phyloP scores from a whole-genome alignment of 2,329 filamentous ascomycete genomes.

The Clonostachys solani region DNA sequence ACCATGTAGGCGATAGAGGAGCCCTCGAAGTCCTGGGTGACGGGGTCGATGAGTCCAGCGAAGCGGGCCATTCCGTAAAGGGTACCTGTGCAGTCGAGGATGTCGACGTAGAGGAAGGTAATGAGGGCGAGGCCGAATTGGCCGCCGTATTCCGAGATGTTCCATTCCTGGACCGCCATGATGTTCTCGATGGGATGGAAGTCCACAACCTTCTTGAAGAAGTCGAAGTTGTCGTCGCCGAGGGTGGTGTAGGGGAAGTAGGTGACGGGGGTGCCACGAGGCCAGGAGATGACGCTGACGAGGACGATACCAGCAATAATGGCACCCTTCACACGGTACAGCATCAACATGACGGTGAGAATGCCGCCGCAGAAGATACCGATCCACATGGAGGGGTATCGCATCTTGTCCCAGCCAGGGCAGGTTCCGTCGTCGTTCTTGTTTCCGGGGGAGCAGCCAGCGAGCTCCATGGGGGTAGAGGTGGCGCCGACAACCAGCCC shows the following conservation, averaged over 20 bases:
- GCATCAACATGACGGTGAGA: slow-evolving; percentile 74
- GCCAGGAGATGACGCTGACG: slow-evolving; percentile 87
- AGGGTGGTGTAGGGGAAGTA: slow-evolving; percentile 72
- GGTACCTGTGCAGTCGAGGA: slow-evolving; percentile 81
- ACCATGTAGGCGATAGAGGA: slow-evolving; percentile 80
- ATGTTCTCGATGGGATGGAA: slow-evolving; percentile 73
- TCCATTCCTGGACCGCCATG: slow-evolving; percentile 70
- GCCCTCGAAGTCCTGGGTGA: slow-evolving; percentile 83
- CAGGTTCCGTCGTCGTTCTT: slow-evolving; percentile 50
- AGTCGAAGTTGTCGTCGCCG: slow-evolving; percentile 71
- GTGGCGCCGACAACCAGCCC: slow-evolving; percentile 68
- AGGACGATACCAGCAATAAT: slow-evolving; percentile 78
- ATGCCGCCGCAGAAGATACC: slow-evolving; percentile 85
- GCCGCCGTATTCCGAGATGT: slow-evolving; percentile 61
- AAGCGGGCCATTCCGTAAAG: slow-evolving; percentile 89
- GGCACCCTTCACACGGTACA: slow-evolving; percentile 83
- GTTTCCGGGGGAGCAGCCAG: slow-evolving; percentile 56
- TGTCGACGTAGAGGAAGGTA: slow-evolving; percentile 88
- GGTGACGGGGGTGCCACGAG: slow-evolving; percentile 68
- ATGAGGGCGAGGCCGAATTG: slow-evolving; percentile 82
- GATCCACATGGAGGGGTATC: slow-evolving; percentile 79
- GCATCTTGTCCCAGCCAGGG: slow-evolving; percentile 66
- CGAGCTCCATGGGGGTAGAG: slow-evolving; percentile 68
- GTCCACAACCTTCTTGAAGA: slow-evolving; percentile 83
- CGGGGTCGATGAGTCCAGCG: slow-evolving; percentile 73